phyloP scores from a whole-genome alignment of 176 grass and related monocot species.

The Rhynchospora breviuscula region DNA sequence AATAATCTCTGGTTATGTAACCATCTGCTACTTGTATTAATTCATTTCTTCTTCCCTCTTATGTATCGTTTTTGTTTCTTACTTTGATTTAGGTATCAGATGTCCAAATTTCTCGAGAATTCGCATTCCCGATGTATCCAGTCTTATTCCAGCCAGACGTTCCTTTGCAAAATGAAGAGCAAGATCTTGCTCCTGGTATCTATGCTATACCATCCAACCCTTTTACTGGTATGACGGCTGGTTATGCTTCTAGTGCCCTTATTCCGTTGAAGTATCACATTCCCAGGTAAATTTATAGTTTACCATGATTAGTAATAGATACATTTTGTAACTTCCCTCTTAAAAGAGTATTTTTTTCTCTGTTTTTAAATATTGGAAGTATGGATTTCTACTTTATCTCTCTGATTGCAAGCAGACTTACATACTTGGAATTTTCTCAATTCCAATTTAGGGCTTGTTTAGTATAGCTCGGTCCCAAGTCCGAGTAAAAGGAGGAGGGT shows the following conservation, averaged over 20 bases:
- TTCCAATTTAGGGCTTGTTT: neutral
- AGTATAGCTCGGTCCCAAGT: too few relatives aligned
- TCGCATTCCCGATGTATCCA: constrained; percentile 28
- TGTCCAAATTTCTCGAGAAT: constrained; percentile 5
- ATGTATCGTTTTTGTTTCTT: neutral
- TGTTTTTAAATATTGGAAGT: neutral
- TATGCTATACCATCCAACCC: constrained; percentile 70
- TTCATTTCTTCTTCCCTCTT: neutral
- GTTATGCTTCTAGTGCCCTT: constrained; percentile 41
- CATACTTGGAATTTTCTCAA: neutral
- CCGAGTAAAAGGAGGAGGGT: too few relatives aligned
- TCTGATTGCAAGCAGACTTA: neutral
- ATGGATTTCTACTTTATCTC: neutral
- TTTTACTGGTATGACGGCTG: constrained; percentile 39
- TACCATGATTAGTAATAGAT: neutral
- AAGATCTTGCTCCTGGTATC: constrained; percentile 66
- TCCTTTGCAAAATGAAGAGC: constrained; percentile 47
- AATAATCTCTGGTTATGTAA: neutral
- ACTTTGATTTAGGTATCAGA: neutral
- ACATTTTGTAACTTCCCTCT: neutral
- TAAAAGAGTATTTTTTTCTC: neutral
- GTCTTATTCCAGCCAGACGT: constrained; percentile 31
- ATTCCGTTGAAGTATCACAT: constrained; percentile 74
- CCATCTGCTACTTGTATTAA: neutral
- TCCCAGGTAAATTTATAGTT: constrained; percentile 51